Percentiles rank a stretch among this genome's conserved stretches.
Conservation (phyloP, 2,329 filamentous ascomycete genomes). For the Cladosporium cucumerinum region DNA sequence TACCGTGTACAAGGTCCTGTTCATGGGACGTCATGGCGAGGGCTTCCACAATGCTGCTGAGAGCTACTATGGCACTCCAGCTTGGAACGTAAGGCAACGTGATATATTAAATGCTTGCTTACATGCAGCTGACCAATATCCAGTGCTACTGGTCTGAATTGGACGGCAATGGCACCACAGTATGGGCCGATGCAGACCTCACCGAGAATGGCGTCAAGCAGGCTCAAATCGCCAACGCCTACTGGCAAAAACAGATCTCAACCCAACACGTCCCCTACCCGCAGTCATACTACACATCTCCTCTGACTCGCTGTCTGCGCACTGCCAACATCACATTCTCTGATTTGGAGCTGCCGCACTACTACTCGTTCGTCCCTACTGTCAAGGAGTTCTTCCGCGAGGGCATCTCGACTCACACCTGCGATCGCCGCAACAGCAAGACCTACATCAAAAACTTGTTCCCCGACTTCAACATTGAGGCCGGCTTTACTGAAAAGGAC, state of each 20-base stretch:
- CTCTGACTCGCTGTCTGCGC: slow-evolving; percentile 59
- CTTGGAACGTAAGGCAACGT: slow-evolving; percentile 60
- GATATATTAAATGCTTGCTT: no score
- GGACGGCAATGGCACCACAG: slow-evolving; percentile 60
- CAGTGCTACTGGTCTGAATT: slow-evolving; percentile 60
- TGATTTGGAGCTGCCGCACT: slow-evolving; percentile 51
- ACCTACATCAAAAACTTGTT: slow-evolving; percentile 53
- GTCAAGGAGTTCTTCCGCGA: slow-evolving; percentile 67
- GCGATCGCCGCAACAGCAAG: slow-evolving; percentile 59
- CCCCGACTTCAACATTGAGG: slow-evolving; percentile 56
- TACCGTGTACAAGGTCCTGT: slow-evolving; percentile 66
- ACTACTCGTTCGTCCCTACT: slow-evolving; percentile 54
- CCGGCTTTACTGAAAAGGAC: slow-evolving; percentile 58
- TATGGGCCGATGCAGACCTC: slow-evolving; percentile 64
- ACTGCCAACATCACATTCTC: slow-evolving; percentile 63
- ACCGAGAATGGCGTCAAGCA: slow-evolving; percentile 56
- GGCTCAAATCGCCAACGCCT: slow-evolving; percentile 57
- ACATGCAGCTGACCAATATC: background rate
- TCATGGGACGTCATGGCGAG: slow-evolving; percentile 67
- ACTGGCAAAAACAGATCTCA: slow-evolving; percentile 57
- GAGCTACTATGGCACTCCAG: slow-evolving; percentile 62
- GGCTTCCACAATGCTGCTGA: slow-evolving; percentile 64
- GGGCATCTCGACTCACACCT: slow-evolving; percentile 64
- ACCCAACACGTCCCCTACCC: slow-evolving; percentile 58
- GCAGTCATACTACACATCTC: slow-evolving; percentile 64